phyloP scores from a whole-genome alignment of 2,329 filamentous ascomycete species.

The Phaeosphaeria sp. region DNA sequence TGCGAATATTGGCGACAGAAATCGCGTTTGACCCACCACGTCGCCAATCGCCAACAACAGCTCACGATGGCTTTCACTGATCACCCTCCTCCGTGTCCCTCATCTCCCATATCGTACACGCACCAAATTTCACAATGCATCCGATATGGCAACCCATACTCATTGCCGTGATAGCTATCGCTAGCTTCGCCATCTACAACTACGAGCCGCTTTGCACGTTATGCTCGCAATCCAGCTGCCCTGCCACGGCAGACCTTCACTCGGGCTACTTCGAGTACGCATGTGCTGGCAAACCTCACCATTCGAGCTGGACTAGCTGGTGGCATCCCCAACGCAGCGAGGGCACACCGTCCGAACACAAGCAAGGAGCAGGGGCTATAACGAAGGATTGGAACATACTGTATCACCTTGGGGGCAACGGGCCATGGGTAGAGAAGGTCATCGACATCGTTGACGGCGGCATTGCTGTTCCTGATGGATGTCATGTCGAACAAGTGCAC shows the following conservation, averaged over 20 bases:
- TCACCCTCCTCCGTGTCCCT: neutral
- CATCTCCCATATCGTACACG: neutral
- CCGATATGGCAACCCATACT: neutral
- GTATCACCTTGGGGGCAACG: constrained; percentile 62
- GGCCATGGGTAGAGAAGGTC: constrained; percentile 62
- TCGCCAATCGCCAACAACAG: constrained; percentile 3
- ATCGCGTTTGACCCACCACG: constrained; percentile 6
- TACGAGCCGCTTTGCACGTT: constrained; percentile 3
- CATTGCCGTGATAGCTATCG: neutral
- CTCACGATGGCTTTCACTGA: constrained; percentile 3
- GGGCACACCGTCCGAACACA: constrained; percentile 7
- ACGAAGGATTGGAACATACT: constrained; percentile 57
- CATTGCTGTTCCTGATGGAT: constrained; percentile 56
- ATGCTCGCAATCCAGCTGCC: constrained; percentile 6
- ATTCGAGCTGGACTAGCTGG: constrained; percentile 45
- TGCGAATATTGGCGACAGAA: neutral
- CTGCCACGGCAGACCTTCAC: constrained; percentile 8
- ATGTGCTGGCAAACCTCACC: constrained; percentile 38
- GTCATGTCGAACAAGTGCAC: constrained; percentile 64
- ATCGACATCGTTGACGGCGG: constrained; percentile 50
- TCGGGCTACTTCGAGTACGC: constrained; percentile 31
- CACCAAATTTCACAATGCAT: neutral
- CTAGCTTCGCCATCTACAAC: neutral
- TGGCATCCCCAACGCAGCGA: constrained; percentile 38
- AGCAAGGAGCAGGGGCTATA: constrained; percentile 33